Percentiles rank a stretch among this genome's conserved stretches.
Evolutionary conservation across 1,284 basidiomycete species (phyloP).

Genomic region (Melampsora americana): DNA sequence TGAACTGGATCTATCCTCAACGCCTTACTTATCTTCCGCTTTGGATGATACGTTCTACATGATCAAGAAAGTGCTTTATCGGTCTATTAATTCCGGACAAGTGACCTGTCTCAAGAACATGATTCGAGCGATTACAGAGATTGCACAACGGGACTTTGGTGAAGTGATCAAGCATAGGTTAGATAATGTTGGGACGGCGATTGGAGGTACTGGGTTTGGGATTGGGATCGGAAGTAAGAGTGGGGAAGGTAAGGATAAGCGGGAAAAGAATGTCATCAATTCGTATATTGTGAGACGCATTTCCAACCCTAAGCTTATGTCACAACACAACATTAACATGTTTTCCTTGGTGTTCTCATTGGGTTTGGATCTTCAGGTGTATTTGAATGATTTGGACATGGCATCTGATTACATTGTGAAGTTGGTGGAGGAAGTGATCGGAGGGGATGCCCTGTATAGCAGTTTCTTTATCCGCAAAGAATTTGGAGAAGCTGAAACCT

Average conservation of each 20-base stretch:
- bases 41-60: slow-evolving; percentile 94
- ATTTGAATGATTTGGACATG: slow-evolving; percentile 82
- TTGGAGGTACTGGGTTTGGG: slow-evolving; percentile 54
- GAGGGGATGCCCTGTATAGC: slow-evolving; percentile 63
- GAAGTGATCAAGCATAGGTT: slow-evolving; percentile 74
- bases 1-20: slow-evolving; percentile 21
- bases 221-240: slow-evolving; percentile 55
- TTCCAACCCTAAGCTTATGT: neutral
- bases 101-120: slow-evolving; percentile 63
- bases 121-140: slow-evolving; percentile 64
- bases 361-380: slow-evolving; percentile 60
- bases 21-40: slow-evolving; percentile 62
- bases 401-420: slow-evolving; percentile 81
- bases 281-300: slow-evolving; percentile 69
- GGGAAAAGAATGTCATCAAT: slow-evolving; percentile 71
- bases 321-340: neutral
- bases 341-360: neutral
- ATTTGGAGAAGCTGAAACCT: slow-evolving; percentile 57
- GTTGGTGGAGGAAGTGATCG: slow-evolving; percentile 67
- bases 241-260: slow-evolving; percentile 62
- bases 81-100: slow-evolving; percentile 72
- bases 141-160: slow-evolving; percentile 76
- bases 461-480: slow-evolving; percentile 66
- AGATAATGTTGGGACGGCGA: slow-evolving; percentile 60
- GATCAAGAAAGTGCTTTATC: slow-evolving; percentile 72